Percentiles rank a stretch among this genome's conserved stretches.
Conservation (phyloP, 441 rosid species). For the Brassica balearica region DNA sequence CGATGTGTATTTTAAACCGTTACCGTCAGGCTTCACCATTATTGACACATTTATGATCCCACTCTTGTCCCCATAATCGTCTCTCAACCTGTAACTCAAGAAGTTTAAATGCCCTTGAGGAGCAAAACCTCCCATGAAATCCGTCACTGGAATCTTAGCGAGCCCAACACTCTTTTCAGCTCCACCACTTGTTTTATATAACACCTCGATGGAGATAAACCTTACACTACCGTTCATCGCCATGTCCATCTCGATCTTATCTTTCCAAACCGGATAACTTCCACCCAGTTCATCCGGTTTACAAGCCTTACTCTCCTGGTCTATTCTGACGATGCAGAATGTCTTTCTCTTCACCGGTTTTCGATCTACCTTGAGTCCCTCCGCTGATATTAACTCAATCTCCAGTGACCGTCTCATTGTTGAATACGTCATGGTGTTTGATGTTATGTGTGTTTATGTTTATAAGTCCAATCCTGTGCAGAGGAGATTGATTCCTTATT, state of each 20-base stretch:
- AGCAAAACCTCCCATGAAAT: slow-evolving; percentile 53
- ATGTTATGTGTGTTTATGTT: slow-evolving; percentile 1
- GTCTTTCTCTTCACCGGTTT: slow-evolving; percentile 53
- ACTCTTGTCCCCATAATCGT: slow-evolving; percentile 49
- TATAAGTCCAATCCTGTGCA: slow-evolving; percentile 23
- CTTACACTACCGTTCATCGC: slow-evolving; percentile 40
- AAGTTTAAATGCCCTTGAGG: slow-evolving; percentile 53
- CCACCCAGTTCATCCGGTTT: slow-evolving; percentile 49
- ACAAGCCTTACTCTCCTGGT: slow-evolving; percentile 33
- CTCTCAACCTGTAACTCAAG: slow-evolving; percentile 70
- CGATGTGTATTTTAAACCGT: neutral
- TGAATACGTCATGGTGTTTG: slow-evolving; percentile 30
- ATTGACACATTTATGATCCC: slow-evolving; percentile 67
- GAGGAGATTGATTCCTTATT: slow-evolving; percentile 4
- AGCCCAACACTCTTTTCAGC: slow-evolving; percentile 48
- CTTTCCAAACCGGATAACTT: slow-evolving; percentile 61
- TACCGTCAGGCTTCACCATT: slow-evolving; percentile 45
- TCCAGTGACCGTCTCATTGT: slow-evolving; percentile 44
- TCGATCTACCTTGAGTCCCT: slow-evolving; percentile 48
- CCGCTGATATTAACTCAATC: slow-evolving; percentile 59
- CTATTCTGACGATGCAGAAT: slow-evolving; percentile 47
- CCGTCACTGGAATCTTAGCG: slow-evolving; percentile 55
- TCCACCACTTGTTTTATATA: slow-evolving; percentile 46
- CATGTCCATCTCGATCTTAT: slow-evolving; percentile 52
- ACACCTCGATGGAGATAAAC: slow-evolving; percentile 51